phyloP scores from a whole-genome alignment of 176 grass and related monocot genomes.

The Poa pratensis region DNA sequence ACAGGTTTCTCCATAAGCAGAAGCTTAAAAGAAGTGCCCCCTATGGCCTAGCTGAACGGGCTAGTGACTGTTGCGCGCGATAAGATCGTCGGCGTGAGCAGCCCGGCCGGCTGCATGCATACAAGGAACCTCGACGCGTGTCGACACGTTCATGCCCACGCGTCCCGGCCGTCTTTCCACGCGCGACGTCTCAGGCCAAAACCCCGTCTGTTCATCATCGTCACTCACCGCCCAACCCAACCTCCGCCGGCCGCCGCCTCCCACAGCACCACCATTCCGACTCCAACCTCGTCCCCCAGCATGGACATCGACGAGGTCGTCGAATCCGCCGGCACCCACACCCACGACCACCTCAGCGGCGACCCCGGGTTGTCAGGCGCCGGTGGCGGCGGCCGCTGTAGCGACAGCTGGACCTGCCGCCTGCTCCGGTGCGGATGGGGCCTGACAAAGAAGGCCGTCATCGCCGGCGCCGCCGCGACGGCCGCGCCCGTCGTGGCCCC shows the following conservation, averaged over 20 bases:
- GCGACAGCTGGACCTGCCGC: background rate
- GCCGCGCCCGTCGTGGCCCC: conserved; percentile 38
- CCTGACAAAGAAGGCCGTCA: conserved; percentile 37
- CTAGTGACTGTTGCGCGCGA: too few relatives aligned
- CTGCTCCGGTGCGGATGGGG: conserved; percentile 42
- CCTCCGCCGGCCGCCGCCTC: conserved; percentile 8
- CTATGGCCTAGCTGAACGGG: too few relatives aligned
- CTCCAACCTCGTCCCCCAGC: background rate
- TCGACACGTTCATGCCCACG: background rate
- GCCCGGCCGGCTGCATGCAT: background rate
- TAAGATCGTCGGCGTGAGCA: background rate
- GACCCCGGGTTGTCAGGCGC: too few relatives aligned
- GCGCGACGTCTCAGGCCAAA: background rate
- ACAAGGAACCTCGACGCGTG: background rate
- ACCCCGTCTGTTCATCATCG: background rate
- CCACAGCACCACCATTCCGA: background rate
- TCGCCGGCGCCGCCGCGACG: conserved; percentile 19
- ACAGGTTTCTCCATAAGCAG: too few relatives aligned
- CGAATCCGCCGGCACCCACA: too few relatives aligned
- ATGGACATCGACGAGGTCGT: conserved; percentile 8
- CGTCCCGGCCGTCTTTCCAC: background rate
- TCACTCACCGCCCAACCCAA: background rate
- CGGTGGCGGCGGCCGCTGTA: background rate
- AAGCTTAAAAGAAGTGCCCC: too few relatives aligned
- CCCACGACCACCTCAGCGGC: too few relatives aligned